Evolutionary conservation across 2,329 filamentous ascomycete species (phyloP).

Genomic region (Aspergillus brasiliensis): DNA sequence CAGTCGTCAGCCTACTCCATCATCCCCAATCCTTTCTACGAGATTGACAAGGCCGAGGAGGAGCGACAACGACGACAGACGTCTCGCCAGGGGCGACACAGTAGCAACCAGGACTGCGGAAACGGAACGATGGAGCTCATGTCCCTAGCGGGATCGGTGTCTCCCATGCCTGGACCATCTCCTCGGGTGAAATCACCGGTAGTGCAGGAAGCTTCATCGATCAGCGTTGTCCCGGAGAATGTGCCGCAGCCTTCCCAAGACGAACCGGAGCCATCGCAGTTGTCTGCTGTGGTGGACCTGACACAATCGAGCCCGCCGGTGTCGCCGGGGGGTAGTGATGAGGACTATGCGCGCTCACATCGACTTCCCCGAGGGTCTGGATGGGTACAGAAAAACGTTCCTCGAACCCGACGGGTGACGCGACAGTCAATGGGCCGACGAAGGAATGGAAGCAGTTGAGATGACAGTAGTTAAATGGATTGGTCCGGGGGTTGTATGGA

Average conservation of each 20-base stretch:
- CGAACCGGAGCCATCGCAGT: constrained; percentile 13
- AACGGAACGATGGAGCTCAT: constrained; percentile 8
- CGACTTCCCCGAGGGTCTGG: constrained; percentile 30
- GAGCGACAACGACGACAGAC: constrained; percentile 11
- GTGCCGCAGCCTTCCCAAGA: background rate
- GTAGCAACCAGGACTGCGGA: background rate
- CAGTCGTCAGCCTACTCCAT: constrained; percentile 11
- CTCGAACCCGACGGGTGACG: constrained; percentile 18
- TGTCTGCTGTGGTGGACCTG: constrained; percentile 34
- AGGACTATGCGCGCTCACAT: constrained; percentile 32
- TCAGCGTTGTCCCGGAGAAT: constrained; percentile 15
- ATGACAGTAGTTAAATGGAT: background rate
- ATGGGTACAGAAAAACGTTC: constrained; percentile 33
- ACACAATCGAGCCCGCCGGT: constrained; percentile 39
- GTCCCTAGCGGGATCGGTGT: constrained; percentile 10
- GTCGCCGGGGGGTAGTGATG: constrained; percentile 31
- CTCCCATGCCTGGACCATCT: constrained; percentile 9
- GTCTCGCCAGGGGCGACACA: constrained; percentile 8
- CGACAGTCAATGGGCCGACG: constrained; percentile 22
- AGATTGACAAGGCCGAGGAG: constrained; percentile 28
- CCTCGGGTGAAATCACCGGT: background rate
- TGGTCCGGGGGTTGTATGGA: background rate
- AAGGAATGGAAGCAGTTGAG: constrained; percentile 11
- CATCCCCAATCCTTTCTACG: constrained; percentile 37
- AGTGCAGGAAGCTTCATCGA: constrained; percentile 13